Base-by-base conservation (phyloP, 2,329 filamentous ascomycete genomes). In the Diaporthe sp. region DNA sequence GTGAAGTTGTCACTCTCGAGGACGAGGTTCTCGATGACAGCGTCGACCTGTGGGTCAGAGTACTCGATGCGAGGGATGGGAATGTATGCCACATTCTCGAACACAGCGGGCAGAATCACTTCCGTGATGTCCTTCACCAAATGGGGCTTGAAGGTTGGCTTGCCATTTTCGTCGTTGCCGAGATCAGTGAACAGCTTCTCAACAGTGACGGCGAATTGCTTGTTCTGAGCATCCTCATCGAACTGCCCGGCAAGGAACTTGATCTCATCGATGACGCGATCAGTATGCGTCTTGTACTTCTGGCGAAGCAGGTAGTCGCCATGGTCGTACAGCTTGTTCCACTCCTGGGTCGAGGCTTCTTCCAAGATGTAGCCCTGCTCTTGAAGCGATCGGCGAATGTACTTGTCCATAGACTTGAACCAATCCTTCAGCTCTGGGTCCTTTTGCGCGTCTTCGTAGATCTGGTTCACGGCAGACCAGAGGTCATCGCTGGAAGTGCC, bases 1-100 rank as follows among this genome's bases (percentile, higher is more conserved):
- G 96, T 95, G 79, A 99, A 92, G 85, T 99, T 99, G 87, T 98
- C 96, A 78, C 95, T 96, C 86, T 99, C 97, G 70, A 99, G 90
- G 60, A 98, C 93, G 15, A 99, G 87, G 83, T 99, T 99, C 87
- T 99, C 97, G 58, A 99, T 90, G 66, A 98, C 90, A 66, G 93
- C 93, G 83, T 99, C 97, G 69, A 97, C 88, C 88, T 93, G 91
- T 3, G 90, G 89, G 79, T 98, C 97, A 1, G 92, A 93, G 81
- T 95, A 97, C 86, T 99, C 97, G 76, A 99, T 98, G 73, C 97
- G 94, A 30, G 97, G 97, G 67, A 99, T 91, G 5, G 97, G 95
- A 19, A 99, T 90, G 83, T 99, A 99, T 76, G 95, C 93, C 73
- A 97, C 88, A 78, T 92, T 94, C 87, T 97, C 94, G 78, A 99